Evolutionary conservation across 495 filamentous ascomycete genomes (phyloP), one percentile per base, ranked within the genome.

Genomic region (Penicillium dipodomyicola): DNA sequence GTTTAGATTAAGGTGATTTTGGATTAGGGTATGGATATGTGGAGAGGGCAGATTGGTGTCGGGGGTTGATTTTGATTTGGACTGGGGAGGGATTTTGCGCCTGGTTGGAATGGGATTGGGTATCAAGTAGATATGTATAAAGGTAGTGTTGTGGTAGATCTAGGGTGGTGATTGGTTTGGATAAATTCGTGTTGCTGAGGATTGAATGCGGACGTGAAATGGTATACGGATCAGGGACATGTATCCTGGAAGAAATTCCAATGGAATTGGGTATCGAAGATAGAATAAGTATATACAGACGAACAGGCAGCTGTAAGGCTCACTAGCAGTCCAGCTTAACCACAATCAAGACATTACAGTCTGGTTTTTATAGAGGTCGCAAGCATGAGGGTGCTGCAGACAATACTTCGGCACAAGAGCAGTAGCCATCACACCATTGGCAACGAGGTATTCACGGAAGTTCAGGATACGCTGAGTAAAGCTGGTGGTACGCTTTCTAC

Each of bases 371-470:
- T 80, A 70, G 2, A 82, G 59, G 65, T 84, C 81, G 52, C 81
- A 84, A 32, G 78, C 74, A 67, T 84, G 81, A 20, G 80, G 78
- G 61, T 84, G 71, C 67, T 81, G 73, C 62, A 81, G 59, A 56
- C 81, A 84, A 56, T 80, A 82, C 71, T 82, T 82, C 8, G 80
- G 76, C 64, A 80, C 70, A 37, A 82, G 50, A 10, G 75, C 70
- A 33, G 71, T 61, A 20, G 81, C 81, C 63, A 66, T 63, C 1
- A 84, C 71, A 9, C 80, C 79, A 61, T 79, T 80, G 0, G 78
- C 79, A 41, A 84, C 73, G 7, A 84, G 67, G 57, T 82, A 84
- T 61, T 84, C 81, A 5, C 81, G 71, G 68, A 84, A 84, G 58
- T 84, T 84, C 23, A 84, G 67, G 14, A 84, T 71, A 20, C 81